Conservation (phyloP, 163 green algal species). For the Volvox carteri region DNA sequence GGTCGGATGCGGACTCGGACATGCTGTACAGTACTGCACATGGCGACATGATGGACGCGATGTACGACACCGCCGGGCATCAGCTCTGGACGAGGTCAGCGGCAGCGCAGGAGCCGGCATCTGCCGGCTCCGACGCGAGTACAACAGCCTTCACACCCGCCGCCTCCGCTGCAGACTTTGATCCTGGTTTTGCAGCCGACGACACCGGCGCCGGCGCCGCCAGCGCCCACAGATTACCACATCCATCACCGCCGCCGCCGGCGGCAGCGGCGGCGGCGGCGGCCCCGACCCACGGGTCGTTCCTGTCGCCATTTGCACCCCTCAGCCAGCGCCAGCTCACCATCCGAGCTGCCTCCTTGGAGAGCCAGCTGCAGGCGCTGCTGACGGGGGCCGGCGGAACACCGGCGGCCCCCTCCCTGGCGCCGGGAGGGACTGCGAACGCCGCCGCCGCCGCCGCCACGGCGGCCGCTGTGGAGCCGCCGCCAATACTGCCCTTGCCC, state of each 20-base stretch:
- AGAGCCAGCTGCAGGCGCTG: conserved; percentile 33
- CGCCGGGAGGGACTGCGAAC: neutral
- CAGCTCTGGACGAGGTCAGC: neutral
- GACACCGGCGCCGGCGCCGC: neutral
- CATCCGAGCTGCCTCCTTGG: conserved; percentile 23
- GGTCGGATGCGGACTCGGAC: conserved; percentile 15
- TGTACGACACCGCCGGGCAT: conserved; percentile 3
- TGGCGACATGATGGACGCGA: neutral
- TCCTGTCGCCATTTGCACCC: conserved; percentile 32
- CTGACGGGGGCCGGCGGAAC: neutral
- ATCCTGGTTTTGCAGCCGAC: too few relatives aligned
- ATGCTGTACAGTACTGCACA: conserved; percentile 36
- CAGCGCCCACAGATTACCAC: neutral
- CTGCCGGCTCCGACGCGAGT: neutral
- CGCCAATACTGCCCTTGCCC: neutral
- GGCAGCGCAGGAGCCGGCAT: too few relatives aligned
- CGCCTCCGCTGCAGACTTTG: too few relatives aligned
- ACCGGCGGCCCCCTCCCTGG: neutral
- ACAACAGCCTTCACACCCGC: too few relatives aligned
- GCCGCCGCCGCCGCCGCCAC: neutral
- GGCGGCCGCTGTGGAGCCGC: neutral
- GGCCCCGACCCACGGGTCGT: conserved; percentile 5
- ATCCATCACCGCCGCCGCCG: neutral
- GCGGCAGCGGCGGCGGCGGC: neutral
- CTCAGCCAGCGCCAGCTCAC: conserved; percentile 50